Base-by-base conservation (phyloP, 345 rosid species). In the Boechera stricta region DNA sequence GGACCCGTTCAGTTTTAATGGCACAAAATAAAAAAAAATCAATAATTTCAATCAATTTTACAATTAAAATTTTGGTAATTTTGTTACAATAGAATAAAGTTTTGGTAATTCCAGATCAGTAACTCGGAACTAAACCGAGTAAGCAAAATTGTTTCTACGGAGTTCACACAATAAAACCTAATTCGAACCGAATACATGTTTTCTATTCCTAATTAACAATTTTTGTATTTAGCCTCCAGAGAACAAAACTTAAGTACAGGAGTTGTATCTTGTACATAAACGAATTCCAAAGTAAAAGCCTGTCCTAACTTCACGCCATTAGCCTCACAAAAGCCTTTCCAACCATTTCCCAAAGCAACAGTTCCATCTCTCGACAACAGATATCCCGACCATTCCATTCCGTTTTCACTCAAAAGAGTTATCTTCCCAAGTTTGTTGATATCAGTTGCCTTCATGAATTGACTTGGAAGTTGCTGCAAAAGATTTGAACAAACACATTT, bases 351-450 rank as follows among this genome's bases (percentile, higher is more conserved):
- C 16, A 70, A 4, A 70, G 54, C 64, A 0, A 56, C 44, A 0
- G 5, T 6, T 56, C 64, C 54, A 24, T 55, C 42, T 41, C 9
- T 56, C 1, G 9, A 0, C 51, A 68, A 39, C 28, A 73, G 10
- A 74, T 12, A 64, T 12, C 1, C 64, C 0, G 13, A n/a, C 38
- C 7, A 55, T 3, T 65, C 9, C 38, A 26, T 45, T 24, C 2
- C 0, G 16, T 35, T 47, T 55, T 55, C 29, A 35, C 48, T 57
- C 49, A 35, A 44, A 2, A 74, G 1, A 42, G 28, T 44, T 15
- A 74, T 65, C 71, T 42, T 41, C 64, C 71, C 71, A 42, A 44
- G 77, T 29, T 16, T 63, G 42, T 62, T 52, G 42, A 62, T 52
- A 8, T 62, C 69, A 29, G 29, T 73, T 51, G 52, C 69, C 53